A percentile compares a stretch with the other conserved stretches of the same genome.
Conservation (phyloP, 2,329 filamentous ascomycete species). For the Colletotrichum cordylinicola region DNA sequence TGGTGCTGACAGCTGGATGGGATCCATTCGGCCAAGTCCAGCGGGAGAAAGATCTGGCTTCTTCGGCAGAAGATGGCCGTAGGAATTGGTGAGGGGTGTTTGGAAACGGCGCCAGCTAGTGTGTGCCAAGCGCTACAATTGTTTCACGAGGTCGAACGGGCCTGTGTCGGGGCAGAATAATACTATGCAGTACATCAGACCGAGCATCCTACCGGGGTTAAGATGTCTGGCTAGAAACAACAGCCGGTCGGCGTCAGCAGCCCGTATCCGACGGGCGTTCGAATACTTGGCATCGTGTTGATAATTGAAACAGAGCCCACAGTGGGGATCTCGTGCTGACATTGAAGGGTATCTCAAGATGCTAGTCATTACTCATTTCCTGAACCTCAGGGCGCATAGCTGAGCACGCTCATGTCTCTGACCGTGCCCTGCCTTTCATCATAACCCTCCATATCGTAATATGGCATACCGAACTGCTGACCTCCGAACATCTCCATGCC, state of each 20-base stretch:
- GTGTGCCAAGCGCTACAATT: not conserved
- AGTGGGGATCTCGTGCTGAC: not conserved
- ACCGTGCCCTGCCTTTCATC: not conserved
- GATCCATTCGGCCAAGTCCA: not conserved
- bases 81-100: too few species aligned
- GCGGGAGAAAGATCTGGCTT: not conserved
- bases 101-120: not conserved
- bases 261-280: not conserved
- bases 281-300: accelerated
- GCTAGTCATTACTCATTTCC: not conserved
- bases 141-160: not conserved
- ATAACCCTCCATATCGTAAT: not conserved
- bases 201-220: not conserved
- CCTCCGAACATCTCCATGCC: not conserved
- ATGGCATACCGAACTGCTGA: not conserved
- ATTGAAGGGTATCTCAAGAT: not conserved
- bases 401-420: not conserved
- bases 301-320: not conserved
- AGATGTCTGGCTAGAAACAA: not conserved
- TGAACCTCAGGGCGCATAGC: not conserved
- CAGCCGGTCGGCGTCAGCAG: not conserved
- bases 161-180: not conserved
- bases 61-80: not conserved
- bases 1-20: not conserved
- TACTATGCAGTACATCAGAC: not conserved